Conservation (phyloP, 257 asterid species). For the Capsicum rhomboideum region DNA sequence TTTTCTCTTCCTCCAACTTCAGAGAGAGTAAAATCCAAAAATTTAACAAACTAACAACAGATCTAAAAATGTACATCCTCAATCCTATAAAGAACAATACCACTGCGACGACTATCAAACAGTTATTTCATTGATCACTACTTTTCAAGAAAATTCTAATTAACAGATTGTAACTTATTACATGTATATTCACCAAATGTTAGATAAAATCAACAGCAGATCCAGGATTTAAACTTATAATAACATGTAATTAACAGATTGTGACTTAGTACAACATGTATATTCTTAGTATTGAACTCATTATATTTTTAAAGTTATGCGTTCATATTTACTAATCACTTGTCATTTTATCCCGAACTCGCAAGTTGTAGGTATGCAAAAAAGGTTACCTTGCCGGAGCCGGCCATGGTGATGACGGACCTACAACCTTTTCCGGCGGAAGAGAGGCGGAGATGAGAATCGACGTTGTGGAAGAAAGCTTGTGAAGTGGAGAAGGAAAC, state of each 20-base stretch:
- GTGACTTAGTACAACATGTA: no score
- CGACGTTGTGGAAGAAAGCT: conserved; percentile 39
- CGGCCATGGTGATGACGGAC: conserved; percentile 80
- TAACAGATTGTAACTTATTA: background rate
- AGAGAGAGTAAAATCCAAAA: background rate
- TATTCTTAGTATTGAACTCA: no score
- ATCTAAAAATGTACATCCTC: background rate
- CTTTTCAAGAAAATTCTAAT: background rate
- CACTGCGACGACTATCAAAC: background rate
- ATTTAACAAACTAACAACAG: background rate
- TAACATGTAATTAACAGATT: no score
- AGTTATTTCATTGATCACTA: background rate
- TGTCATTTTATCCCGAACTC: no score
- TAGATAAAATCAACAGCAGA: no score
- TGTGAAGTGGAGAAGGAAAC: conserved; percentile 41
- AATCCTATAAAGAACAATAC: background rate
- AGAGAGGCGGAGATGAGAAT: conserved; percentile 51
- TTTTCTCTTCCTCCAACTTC: background rate
- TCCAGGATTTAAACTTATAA: no score
- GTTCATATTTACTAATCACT: no score
- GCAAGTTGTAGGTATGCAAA: background rate
- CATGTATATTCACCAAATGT: background rate
- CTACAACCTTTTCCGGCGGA: conserved; percentile 45
- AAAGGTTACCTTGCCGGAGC: conserved; percentile 70
- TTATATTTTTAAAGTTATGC: no score